Evolutionary conservation across 345 rosid genomes (phyloP).

Genomic region (Gossypium bickii): DNA sequence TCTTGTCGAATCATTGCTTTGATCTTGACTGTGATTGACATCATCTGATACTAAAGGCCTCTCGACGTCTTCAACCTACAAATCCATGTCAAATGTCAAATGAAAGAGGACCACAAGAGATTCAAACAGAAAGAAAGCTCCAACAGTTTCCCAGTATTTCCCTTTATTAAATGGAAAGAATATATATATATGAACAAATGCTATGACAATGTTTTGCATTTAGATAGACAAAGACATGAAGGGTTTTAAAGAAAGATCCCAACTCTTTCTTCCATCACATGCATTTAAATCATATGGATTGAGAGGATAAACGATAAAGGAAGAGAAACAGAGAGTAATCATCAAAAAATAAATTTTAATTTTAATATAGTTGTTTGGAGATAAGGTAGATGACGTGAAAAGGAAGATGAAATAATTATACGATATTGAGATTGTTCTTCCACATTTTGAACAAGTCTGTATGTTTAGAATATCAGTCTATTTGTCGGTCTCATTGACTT

Average conservation of each 20-base stretch:
- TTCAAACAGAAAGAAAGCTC: neutral
- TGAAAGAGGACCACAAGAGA: conserved; percentile 12
- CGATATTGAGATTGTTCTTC: neutral
- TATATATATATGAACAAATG: neutral
- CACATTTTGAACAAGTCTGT: neutral
- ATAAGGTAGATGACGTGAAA: neutral
- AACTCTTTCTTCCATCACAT: neutral
- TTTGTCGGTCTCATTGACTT: neutral
- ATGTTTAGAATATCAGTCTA: neutral
- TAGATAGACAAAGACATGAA: conserved; percentile 7
- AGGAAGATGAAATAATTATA: neutral
- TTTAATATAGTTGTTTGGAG: neutral
- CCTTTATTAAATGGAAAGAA: neutral
- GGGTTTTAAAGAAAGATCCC: conserved; percentile 2
- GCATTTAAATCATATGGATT: neutral
- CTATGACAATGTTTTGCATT: neutral
- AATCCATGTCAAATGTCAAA: neutral
- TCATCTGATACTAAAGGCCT: conserved; percentile 67
- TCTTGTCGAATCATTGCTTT: conserved; percentile 50
- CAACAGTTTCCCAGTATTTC: neutral
- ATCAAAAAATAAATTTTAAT: neutral
- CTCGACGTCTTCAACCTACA: conserved; percentile 60
- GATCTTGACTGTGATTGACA: conserved; percentile 34
- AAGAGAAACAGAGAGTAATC: neutral
- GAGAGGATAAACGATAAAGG: neutral